Evolutionary conservation across 257 asterid species (phyloP), one percentile per base, ranked within the genome.

Genomic region (Nicotiana tabacum): DNA sequence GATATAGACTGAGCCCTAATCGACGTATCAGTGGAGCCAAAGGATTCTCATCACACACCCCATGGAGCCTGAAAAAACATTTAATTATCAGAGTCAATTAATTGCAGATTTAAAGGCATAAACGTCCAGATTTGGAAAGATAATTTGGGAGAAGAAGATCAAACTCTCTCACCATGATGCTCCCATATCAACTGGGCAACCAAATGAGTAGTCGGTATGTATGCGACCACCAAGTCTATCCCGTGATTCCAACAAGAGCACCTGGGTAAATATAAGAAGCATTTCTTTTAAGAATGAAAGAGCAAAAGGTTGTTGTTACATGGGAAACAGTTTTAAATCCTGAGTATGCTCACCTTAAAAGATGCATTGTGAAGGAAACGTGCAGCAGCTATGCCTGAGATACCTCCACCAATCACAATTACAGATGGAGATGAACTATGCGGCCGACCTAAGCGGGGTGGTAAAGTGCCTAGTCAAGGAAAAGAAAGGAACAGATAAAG

Each of bases 21-120:
- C 92, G 92, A 81, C 98, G 90, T 82, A 96, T 96, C 64, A 95
- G 77, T 82, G 97, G 97, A 89, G 99, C 94, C 93, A 96, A 86
- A 15, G 99, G 99, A 90, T 96, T 96, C 91, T 96, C 99, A 83
- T 96, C 90, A 87, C 99, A 96, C 84, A 96, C 99, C 37, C 99
- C 99, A 85, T 96, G 99, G 67, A 96, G 87, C 99, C 99, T 96
- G 95, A 27, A 74, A 51, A 81, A 64, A 21, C 21, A 53, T 83
- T 58, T 29, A 12, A 21, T 27, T 32, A 33, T 53, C 65, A 65
- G 32, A 58, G 56, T 35, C 65, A 81, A 24, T 81, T 32, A 48
- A 64, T 29, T 64, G 27, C 61, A 27, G 17, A 33, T 4, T 65
- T 18, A 81, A 37, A 66, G 39, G 30, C 1, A 48, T n/a, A 46